phyloP scores from a whole-genome alignment of 106 monocot species.

The Hemerocallis citrina region DNA sequence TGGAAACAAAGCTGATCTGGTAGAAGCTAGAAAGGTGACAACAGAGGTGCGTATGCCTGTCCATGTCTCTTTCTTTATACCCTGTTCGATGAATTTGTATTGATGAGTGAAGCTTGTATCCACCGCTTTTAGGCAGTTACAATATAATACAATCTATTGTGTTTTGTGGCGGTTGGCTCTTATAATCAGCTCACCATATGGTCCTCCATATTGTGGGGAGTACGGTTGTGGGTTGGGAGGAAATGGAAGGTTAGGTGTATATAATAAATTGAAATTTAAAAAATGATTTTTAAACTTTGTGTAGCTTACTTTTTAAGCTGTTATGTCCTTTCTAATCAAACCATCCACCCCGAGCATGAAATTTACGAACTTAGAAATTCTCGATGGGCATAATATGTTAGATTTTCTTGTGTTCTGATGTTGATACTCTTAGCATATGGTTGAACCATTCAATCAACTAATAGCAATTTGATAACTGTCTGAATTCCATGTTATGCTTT shows the following conservation, averaged over 20 bases:
- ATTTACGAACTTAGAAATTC: neutral
- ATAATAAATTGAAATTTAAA: too few species aligned
- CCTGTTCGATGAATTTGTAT: neutral
- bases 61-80: neutral
- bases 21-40: conserved; percentile 68
- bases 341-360: neutral
- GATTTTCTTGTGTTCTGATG: neutral
- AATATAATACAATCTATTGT: too few species aligned
- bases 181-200: neutral
- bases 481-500: too few species aligned
- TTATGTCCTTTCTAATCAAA: neutral
- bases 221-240: neutral
- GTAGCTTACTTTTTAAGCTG: neutral
- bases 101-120: neutral
- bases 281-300: neutral
- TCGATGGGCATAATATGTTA: neutral
- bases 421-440: neutral
- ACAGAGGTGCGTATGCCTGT: conserved; percentile 40
- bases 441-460: too few species aligned
- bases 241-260: neutral
- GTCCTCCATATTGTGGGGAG: neutral
- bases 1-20: conserved; percentile 83
- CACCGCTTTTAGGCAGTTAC: neutral
- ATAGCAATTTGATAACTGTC: too few species aligned
- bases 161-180: too few species aligned